Conservation (phyloP, 2,329 filamentous ascomycete genomes). For the Colletotrichum destructivum region DNA sequence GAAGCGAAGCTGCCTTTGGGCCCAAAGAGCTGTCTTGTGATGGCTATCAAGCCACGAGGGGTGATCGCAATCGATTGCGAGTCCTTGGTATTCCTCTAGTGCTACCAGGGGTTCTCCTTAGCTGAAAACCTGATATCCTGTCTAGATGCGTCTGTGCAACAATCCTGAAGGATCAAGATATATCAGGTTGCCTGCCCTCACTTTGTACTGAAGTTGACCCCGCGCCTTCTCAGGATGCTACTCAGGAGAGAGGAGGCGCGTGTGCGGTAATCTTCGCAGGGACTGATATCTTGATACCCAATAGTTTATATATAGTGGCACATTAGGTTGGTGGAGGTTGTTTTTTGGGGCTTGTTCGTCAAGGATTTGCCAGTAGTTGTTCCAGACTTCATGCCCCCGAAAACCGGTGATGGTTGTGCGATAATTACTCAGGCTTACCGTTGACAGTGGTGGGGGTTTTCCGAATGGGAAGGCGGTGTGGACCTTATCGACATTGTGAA, state of each 20-base stretch:
- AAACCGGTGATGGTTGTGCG: constrained; percentile 26
- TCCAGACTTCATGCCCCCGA: constrained; percentile 25
- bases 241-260: too few species aligned
- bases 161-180: not conserved
- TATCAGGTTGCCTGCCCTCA: not conserved
- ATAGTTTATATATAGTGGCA: not conserved
- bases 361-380: constrained; percentile 6
- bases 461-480: constrained; percentile 31
- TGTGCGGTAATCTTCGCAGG: not conserved
- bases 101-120: too few species aligned
- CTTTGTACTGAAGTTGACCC: constrained; percentile 10
- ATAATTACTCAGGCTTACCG: constrained; percentile 38
- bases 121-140: not conserved
- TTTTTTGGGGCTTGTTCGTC: not conserved
- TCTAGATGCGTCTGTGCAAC: not conserved
- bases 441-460: constrained; percentile 32
- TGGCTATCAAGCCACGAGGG: not conserved
- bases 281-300: not conserved
- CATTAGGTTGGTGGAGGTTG: not conserved
- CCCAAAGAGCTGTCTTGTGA: not conserved
- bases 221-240: constrained; percentile 12
- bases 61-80: not conserved
- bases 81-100: not conserved
- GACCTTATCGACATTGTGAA: constrained; percentile 10
- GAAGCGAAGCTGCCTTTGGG: not conserved